Conservation (phyloP, 2,329 filamentous ascomycete genomes). For the Mycocentrospora acerina region DNA sequence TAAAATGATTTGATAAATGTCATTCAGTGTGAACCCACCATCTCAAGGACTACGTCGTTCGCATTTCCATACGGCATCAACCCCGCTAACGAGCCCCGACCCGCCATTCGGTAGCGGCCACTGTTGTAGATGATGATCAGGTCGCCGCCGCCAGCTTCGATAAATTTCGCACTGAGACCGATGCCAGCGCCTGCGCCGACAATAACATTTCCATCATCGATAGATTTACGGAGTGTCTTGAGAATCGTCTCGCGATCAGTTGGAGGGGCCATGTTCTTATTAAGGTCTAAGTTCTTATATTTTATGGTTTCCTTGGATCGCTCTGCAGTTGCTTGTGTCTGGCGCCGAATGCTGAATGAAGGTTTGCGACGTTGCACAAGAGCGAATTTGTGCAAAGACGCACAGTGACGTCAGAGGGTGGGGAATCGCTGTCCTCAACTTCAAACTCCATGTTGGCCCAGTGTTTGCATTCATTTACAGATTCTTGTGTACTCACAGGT, state of each 20-base stretch:
- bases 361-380: too few relatives aligned
- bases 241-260: slow-evolving; percentile 60
- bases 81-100: slow-evolving; percentile 67
- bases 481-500: neutral
- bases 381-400: too few relatives aligned
- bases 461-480: too few relatives aligned
- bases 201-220: slow-evolving; percentile 59
- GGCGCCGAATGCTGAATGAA: too few relatives aligned
- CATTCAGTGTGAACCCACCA: slow-evolving; percentile 49
- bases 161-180: slow-evolving; percentile 69
- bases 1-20: neutral
- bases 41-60: slow-evolving; percentile 69
- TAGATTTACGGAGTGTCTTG: slow-evolving; percentile 52
- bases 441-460: too few relatives aligned
- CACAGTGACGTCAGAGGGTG: too few relatives aligned
- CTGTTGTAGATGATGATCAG: slow-evolving; percentile 74
- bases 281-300: too few relatives aligned
- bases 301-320: too few relatives aligned
- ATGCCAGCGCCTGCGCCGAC: slow-evolving; percentile 71
- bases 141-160: slow-evolving; percentile 68
- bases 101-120: slow-evolving; percentile 72
- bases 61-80: slow-evolving; percentile 72
- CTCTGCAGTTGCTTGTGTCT: too few relatives aligned
- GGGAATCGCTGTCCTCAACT: too few relatives aligned
- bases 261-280: slow-evolving; percentile 56